Conservation (phyloP, 306 rosid genomes). For the Boehmeria nivea region DNA sequence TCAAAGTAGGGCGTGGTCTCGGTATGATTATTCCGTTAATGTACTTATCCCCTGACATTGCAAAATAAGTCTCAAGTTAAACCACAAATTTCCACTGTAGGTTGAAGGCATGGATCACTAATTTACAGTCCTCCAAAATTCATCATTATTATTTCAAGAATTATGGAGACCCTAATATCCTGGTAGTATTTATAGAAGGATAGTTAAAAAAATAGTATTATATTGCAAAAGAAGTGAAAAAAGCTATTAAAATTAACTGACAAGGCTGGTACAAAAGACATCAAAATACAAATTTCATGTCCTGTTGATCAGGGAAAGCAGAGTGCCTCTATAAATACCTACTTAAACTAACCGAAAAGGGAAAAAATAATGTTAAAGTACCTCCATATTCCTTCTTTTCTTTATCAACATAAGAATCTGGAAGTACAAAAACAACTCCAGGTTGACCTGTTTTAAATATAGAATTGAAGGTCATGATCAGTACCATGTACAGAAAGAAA, state of each 20-base stretch:
- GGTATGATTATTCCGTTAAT: constrained; percentile 72
- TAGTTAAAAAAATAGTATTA: no score
- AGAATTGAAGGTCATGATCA: constrained; percentile 1
- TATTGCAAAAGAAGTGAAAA: neutral
- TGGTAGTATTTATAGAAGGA: no score
- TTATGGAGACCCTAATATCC: no score
- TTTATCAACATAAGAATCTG: constrained; percentile 78
- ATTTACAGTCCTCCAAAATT: no score
- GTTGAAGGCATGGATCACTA: no score
- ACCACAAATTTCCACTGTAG: neutral
- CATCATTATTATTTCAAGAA: no score
- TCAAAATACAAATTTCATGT: no score
- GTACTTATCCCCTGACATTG: constrained; percentile 69
- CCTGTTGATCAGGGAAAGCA: no score
- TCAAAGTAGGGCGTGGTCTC: constrained; percentile 77
- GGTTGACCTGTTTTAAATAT: constrained; percentile 44
- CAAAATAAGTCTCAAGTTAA: neutral
- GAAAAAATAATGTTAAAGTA: constrained; percentile 12
- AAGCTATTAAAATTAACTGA: neutral
- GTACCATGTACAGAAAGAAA: neutral
- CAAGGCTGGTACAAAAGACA: no score
- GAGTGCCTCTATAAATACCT: no score
- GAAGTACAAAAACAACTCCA: constrained; percentile 73
- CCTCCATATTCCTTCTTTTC: constrained; percentile 90
- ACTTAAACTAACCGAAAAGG: no score